Base-by-base conservation (phyloP, 805 yeast genomes). In the Starmera amethionina region DNA sequence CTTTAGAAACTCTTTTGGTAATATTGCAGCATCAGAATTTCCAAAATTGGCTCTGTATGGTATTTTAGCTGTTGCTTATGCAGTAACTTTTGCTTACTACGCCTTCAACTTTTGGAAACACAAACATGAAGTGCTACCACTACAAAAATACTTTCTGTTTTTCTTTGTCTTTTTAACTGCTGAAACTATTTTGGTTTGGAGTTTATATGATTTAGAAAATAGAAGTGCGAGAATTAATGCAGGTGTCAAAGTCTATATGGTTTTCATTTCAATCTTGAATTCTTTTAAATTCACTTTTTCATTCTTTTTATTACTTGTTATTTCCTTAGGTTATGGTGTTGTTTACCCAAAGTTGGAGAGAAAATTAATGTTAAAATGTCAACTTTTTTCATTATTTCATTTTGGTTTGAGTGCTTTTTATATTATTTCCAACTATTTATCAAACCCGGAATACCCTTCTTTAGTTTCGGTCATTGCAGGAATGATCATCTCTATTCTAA, bases 41-140 rank as follows among this genome's bases (percentile, higher is more conserved):
- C 96, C 97, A 27, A 86, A 89, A 52, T 70, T 93, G 46, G 87
- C 96, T 10, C 76, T 87, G 22, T 93, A 87, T 58, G 97, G 96
- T 1, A 73, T 84, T 13, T 68, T 87, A 53, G 85, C 96, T 2
- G 70, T 93, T 31, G 76, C 82, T 34, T 93, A 93, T 56, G 86
- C 83, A 7, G 82, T 85, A 33, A 79, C 87, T 9, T 70, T 87
- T 55, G 79, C 83, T n/a, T 68, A 84, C 45, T 93, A 87, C 68
- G 78, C 85, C 32, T 89, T 86, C 64, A 85, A 85, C 46, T 84
- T 85, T 56, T 82, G 78, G 68, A 83, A 78, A 54, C 89, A 86
- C 61, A 77, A 95, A 48, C 76, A 85, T 52, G 96, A 90, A 57
- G 70, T 90, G 41, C 68, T 94, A 51, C 89, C 96, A 10, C 75